Conservation (phyloP, 2,329 filamentous ascomycete genomes). For the Tolypocladium paradoxum region DNA sequence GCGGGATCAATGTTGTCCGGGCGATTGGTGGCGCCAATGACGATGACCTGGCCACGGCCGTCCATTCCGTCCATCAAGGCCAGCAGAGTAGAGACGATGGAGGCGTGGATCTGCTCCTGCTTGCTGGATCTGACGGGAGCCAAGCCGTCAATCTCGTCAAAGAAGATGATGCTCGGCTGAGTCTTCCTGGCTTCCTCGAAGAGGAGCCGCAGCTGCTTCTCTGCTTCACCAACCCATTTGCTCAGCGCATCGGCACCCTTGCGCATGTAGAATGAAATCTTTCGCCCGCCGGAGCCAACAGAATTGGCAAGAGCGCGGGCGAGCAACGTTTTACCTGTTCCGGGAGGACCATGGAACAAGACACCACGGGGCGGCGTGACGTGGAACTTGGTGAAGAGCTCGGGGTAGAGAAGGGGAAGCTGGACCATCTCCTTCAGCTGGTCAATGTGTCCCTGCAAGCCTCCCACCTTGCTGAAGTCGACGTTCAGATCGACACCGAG, state of each 20-base stretch:
- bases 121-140: slow-evolving; percentile 95
- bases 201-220: slow-evolving; percentile 82
- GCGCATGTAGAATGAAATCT: slow-evolving; percentile 98
- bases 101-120: slow-evolving; percentile 97
- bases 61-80: slow-evolving; percentile 98
- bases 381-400: slow-evolving; percentile 83
- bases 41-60: slow-evolving; percentile 93
- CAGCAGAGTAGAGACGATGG: slow-evolving; percentile 88
- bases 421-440: slow-evolving; percentile 98
- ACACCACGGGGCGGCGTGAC: slow-evolving; percentile 92
- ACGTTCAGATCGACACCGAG: slow-evolving; percentile 87
- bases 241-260: slow-evolving; percentile 96
- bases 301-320: slow-evolving; percentile 87
- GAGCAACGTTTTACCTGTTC: slow-evolving; percentile 95
- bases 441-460: slow-evolving; percentile 86
- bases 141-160: slow-evolving; percentile 95
- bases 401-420: slow-evolving; percentile 84
- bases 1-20: slow-evolving; percentile 95
- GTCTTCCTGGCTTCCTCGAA: slow-evolving; percentile 95
- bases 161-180: slow-evolving; percentile 98
- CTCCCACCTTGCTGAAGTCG: slow-evolving; percentile 89
- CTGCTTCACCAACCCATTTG: slow-evolving; percentile 98
- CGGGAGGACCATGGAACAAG: slow-evolving; percentile 90
- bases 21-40: slow-evolving; percentile 96
- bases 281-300: slow-evolving; percentile 76